Evolutionary conservation across 169 alveolate genomes (phyloP), one percentile per base, ranked within the genome.

Genomic region (Theileria orientalis): DNA sequence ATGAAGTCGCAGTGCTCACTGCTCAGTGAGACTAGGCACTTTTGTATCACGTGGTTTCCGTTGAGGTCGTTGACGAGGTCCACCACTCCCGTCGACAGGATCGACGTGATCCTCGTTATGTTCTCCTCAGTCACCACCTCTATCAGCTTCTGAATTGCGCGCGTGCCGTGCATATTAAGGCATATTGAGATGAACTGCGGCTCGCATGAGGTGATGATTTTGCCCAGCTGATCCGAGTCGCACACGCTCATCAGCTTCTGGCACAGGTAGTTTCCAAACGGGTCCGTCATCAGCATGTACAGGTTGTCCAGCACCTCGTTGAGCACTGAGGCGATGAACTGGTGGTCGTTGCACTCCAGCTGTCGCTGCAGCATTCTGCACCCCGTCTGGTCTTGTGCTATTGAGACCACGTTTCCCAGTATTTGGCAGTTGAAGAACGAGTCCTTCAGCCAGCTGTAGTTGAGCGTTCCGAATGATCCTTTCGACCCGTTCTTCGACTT

Each of bases 1-100:
- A 93, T 92, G 85, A 94, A 95, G 54, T 95, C 83, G 67, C 96
- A 92, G 30, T 86, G 78, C 35, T 87, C 69, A 49, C 94, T 69
- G n/a, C 90, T 69, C 40, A 93, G 69, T 13, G 92, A 46, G 23
- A 70, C 52, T 19, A 96, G 76, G 66, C 96, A 84, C 69, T 87
- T 93, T 71, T 96, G 96, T 0, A 96, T 91, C 63, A 96, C 98
- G 83, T 96, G 98, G 66, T 94, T 95, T 16, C 98, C 98, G 87
- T 96, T 96, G 16, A 90, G 76, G 69, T 95, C 97, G 69, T 93
- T 91, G 16, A 91, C 85, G 47, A 94, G 73, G 19, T 44, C 66
- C 27, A 91, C 90, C 29, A 85, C 90, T 13, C 84, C 82, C 16
- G 64, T 54, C 49, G 62, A 63, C 41, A 93, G 60, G 3, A 91